Conservation (phyloP, 2,329 filamentous ascomycete genomes). For the Penicillium sp. region DNA sequence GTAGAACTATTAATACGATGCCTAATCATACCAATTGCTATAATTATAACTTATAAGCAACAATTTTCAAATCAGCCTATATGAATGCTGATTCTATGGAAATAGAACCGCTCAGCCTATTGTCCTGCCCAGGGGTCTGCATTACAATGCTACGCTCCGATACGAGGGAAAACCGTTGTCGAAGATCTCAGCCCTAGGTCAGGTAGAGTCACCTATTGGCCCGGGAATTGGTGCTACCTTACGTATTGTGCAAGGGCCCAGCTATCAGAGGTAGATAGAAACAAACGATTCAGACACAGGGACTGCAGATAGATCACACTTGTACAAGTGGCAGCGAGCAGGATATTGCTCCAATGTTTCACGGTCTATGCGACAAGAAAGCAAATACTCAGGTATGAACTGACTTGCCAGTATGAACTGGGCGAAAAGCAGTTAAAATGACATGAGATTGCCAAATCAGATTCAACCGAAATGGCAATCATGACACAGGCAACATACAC, state of each 20-base stretch:
- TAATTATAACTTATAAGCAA: too few species aligned
- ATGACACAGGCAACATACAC: not conserved
- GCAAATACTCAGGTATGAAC: not conserved
- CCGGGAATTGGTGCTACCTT: conserved; percentile 1
- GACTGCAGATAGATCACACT: not conserved
- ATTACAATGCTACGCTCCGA: conserved; percentile 11
- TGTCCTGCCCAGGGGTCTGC: not conserved
- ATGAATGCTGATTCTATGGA: not conserved
- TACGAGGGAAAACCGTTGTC: conserved; percentile 23
- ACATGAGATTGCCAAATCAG: not conserved
- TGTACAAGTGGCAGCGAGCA: not conserved
- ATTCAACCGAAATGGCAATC: not conserved
- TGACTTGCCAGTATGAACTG: not conserved
- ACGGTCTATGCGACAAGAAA: not conserved
- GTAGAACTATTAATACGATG: too few species aligned
- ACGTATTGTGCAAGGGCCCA: not conserved
- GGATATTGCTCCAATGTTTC: not conserved
- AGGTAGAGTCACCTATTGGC: conserved; percentile 9
- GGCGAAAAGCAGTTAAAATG: not conserved
- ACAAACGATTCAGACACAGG: not conserved
- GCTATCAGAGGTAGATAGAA: not conserved
- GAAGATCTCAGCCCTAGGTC: conserved; percentile 6
- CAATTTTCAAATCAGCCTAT: not conserved
- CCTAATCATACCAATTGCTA: not conserved
- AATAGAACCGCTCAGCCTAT: not conserved